Conservation (phyloP, 176 grass and related monocot genomes). For the Carex scoparia region DNA sequence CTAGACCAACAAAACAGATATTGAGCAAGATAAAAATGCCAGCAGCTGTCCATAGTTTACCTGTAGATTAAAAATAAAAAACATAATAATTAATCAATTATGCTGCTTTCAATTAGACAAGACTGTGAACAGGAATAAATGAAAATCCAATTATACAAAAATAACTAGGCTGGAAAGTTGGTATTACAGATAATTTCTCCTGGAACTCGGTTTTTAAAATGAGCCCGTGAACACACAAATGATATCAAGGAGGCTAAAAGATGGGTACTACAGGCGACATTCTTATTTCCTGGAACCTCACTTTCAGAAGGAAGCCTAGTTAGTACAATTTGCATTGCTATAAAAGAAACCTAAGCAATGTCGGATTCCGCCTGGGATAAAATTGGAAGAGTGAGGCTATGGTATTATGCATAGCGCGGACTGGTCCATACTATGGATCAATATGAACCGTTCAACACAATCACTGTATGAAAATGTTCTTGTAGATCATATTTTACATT, state of each 20-base stretch:
- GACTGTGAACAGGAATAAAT: not conserved
- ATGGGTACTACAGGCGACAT: not conserved
- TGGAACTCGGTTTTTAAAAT: not conserved
- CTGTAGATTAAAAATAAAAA: not conserved
- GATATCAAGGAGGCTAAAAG: not conserved
- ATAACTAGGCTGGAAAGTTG: not conserved
- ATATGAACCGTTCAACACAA: too few relatives aligned
- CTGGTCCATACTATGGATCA: too few relatives aligned
- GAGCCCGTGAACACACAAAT: not conserved
- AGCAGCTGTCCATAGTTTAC: constrained; percentile 34
- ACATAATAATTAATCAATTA: not conserved
- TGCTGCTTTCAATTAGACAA: not conserved
- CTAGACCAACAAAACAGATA: constrained; percentile 49
- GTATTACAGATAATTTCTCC: not conserved
- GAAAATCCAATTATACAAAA: not conserved
- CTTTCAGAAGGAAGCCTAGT: not conserved
- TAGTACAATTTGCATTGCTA: not conserved
- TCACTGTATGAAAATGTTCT: too few relatives aligned
- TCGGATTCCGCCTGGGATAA: not conserved
- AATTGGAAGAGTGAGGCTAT: too few relatives aligned
- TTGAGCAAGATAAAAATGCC: constrained; percentile 59
- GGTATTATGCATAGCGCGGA: too few relatives aligned
- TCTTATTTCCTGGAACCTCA: not conserved
- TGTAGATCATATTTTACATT: too few relatives aligned
- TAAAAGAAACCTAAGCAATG: not conserved